Evolutionary conservation across 1,284 basidiomycete genomes (phyloP).

Genomic region (Trichosporon faecale): DNA sequence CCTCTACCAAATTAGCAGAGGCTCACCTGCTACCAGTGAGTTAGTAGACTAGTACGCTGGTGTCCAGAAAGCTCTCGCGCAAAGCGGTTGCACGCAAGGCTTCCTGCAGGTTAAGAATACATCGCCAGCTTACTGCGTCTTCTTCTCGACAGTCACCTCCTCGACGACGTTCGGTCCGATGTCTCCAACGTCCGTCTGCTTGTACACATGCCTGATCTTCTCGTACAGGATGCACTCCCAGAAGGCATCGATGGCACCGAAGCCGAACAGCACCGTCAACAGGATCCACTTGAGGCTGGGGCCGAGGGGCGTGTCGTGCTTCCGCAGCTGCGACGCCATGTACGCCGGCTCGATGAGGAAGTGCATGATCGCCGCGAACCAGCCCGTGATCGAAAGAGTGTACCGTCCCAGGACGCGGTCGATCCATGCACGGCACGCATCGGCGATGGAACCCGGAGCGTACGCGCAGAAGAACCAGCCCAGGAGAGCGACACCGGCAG

Average conservation of each 20-base stretch:
- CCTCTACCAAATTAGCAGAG: too few species aligned
- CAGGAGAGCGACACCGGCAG: constrained; percentile 22
- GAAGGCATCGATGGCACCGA: constrained; percentile 38
- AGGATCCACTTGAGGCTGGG: constrained; percentile 35
- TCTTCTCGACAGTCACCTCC: constrained; percentile 10
- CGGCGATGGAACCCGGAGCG: constrained; percentile 29
- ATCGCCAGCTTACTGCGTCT: constrained; percentile 14
- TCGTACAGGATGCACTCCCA: constrained; percentile 41
- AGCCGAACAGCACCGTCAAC: constrained; percentile 33
- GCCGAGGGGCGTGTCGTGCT: constrained; percentile 21
- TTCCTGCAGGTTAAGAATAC: not conserved
- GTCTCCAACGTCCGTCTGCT: constrained; percentile 39
- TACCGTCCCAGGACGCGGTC: not conserved
- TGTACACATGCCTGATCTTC: constrained; percentile 32
- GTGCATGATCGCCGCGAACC: constrained; percentile 18
- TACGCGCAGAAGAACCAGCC: constrained; percentile 28
- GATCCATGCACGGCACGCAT: constrained; percentile 24
- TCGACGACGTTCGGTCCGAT: constrained; percentile 19
- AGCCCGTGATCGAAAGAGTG: constrained; percentile 10
- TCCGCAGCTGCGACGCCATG: constrained; percentile 17
- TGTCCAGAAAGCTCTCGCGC: not conserved
- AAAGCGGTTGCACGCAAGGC: not conserved
- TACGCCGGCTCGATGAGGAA: constrained; percentile 25
- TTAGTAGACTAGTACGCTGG: not conserved
- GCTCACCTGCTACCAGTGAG: too few species aligned